Percentiles rank a stretch among this genome's conserved stretches.
These are phyloP conservation scores for Diplosphaera chodatii DNA, from an alignment of 139 green algal species.

Conservation along the genomic window DNA sequence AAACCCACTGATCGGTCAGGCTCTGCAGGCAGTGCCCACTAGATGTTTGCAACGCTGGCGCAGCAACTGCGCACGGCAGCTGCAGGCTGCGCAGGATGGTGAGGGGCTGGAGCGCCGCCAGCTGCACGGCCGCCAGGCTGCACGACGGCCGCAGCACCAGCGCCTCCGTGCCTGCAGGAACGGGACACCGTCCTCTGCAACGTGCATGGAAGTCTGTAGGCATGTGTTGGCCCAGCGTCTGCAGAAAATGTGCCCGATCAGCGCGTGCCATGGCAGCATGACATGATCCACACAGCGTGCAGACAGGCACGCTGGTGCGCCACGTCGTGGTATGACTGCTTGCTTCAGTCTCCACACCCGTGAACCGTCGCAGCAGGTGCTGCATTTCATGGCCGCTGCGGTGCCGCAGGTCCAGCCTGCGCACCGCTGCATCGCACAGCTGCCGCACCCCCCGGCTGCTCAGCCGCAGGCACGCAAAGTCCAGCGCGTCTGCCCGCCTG, in stretches of 20 bases:
- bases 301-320: too few species aligned
- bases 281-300: too few species aligned
- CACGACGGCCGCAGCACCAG: not conserved
- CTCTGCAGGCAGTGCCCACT: too few species aligned
- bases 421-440: not conserved
- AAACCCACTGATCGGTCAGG: too few species aligned
- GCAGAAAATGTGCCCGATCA: too few species aligned
- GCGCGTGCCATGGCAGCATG: too few species aligned
- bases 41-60: too few species aligned
- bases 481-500: not conserved
- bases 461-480: not conserved
- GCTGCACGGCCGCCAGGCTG: not conserved
- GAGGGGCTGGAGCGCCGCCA: not conserved
- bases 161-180: not conserved
- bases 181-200: not conserved
- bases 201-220: too few species aligned
- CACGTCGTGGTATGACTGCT: too few species aligned
- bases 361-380: not conserved
- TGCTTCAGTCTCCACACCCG: not conserved
- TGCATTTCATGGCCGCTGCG: not conserved
- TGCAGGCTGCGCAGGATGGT: not conserved
- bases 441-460: not conserved
- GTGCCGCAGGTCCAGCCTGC: not conserved
- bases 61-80: not conserved
- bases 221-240: too few species aligned